Evolutionary conservation across 176 grass and related monocot species (phyloP).

Genomic region (Triticum turgidum): DNA sequence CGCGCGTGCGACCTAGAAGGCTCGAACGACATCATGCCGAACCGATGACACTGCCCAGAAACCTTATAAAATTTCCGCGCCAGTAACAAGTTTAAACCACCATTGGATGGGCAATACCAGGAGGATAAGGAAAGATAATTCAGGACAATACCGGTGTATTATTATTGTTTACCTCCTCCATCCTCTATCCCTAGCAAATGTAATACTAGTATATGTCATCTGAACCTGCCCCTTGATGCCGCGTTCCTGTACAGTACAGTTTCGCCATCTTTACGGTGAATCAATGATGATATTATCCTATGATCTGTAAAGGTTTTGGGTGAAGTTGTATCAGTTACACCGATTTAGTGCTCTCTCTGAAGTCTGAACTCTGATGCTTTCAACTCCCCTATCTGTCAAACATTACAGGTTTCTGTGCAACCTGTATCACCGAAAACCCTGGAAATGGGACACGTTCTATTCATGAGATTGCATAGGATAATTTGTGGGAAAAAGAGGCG

Average conservation of each 20-base stretch:
- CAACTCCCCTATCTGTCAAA: not conserved
- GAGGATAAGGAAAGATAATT: slow-evolving; percentile 20
- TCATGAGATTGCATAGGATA: not conserved
- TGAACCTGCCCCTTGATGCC: not conserved
- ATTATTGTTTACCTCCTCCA: not conserved
- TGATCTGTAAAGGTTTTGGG: slow-evolving; percentile 7
- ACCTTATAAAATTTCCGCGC: not conserved
- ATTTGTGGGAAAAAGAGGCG: not conserved
- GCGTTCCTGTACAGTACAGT: slow-evolving; percentile 10
- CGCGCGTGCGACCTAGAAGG: slow-evolving; percentile 73
- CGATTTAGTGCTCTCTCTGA: not conserved
- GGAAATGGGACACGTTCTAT: not conserved
- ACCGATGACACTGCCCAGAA: slow-evolving; percentile 29
- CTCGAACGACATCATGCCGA: slow-evolving; percentile 52
- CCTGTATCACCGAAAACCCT: not conserved
- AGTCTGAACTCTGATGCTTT: not conserved
- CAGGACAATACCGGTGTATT: not conserved
- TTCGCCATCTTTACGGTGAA: not conserved
- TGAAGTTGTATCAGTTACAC: not conserved
- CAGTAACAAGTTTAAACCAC: not conserved
- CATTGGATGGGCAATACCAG: slow-evolving; percentile 5
- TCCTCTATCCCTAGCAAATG: not conserved
- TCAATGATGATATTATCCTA: not conserved
- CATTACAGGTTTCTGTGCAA: slow-evolving; percentile 18
- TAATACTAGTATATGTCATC: slow-evolving; percentile 19